A percentile compares a stretch with the other conserved stretches of the same genome.
These are phyloP conservation scores for Citeromyces hawaiiensis DNA, from an alignment of 1,139 yeast genomes.

Conservation along the genomic window DNA sequence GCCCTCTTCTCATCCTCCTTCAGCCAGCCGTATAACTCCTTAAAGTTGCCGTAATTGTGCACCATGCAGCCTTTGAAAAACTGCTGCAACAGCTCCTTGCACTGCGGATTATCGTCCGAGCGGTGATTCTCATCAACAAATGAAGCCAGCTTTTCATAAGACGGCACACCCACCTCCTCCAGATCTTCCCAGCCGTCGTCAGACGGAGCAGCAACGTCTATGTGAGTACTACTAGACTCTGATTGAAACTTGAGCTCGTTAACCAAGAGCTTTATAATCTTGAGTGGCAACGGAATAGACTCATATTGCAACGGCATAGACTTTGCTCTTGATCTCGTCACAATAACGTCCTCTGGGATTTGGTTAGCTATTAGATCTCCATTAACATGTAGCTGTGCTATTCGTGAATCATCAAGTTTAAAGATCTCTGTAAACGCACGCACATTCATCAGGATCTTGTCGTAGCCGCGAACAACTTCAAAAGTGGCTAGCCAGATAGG, in stretches of 20 bases:
- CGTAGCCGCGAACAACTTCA: constrained; percentile 70
- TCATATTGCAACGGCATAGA: constrained; percentile 51
- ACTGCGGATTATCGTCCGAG: constrained; percentile 10
- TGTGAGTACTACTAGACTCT: constrained; percentile 23
- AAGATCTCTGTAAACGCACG: constrained; percentile 58
- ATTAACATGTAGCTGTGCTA: constrained; percentile 44
- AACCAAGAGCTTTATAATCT: constrained; percentile 58
- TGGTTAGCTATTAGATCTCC: constrained; percentile 63
- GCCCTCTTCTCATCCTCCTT: constrained; percentile 43
- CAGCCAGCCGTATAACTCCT: constrained; percentile 35
- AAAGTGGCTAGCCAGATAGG: constrained; percentile 78
- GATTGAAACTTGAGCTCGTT: constrained; percentile 56
- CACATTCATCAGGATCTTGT: constrained; percentile 57
- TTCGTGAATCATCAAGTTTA: constrained; percentile 38
- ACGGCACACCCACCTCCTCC: constrained; percentile 50
- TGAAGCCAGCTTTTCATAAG: constrained; percentile 42
- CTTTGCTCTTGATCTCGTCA: constrained; percentile 78
- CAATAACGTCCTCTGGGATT: constrained; percentile 40
- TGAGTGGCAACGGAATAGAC: constrained; percentile 53
- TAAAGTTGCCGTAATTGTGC: constrained; percentile 40
- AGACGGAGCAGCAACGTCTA: constrained; percentile 16
- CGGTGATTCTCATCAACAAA: constrained; percentile 27
- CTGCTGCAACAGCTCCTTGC: constrained; percentile 28
- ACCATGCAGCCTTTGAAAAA: constrained; percentile 57
- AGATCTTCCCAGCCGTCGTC: constrained; percentile 76